Conservation (phyloP, 139 green algal genomes). For the Haematococcus sp. region DNA sequence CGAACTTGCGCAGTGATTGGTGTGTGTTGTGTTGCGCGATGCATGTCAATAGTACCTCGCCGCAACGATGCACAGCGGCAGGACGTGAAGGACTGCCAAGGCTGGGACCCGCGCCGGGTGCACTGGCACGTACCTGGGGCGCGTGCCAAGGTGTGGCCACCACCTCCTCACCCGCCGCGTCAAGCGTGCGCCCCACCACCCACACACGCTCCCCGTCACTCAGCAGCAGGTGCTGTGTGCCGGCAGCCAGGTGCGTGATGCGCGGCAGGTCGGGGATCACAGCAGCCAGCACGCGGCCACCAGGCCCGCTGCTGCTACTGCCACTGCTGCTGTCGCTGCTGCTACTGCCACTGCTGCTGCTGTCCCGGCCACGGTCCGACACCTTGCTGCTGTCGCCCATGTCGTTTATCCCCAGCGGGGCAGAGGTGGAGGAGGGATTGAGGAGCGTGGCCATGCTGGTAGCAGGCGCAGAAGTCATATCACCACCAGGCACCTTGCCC, state of each 20-base stretch:
- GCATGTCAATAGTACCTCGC: no score
- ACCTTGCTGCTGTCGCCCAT: neutral
- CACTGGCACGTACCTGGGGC: neutral
- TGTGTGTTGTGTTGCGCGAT: no score
- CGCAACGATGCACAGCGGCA: no score
- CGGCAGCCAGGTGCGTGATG: slow-evolving; percentile 54
- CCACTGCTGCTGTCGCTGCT: neutral
- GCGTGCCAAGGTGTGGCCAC: slow-evolving; percentile 8
- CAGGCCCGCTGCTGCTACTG: neutral
- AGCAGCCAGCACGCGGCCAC: slow-evolving; percentile 25
- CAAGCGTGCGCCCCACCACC: slow-evolving; percentile 42
- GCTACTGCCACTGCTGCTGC: neutral
- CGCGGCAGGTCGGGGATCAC: slow-evolving; percentile 44
- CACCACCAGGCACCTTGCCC: slow-evolving; percentile 45
- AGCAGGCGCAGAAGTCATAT: neutral
- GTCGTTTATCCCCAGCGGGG: slow-evolving; percentile 4
- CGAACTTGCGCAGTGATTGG: no score
- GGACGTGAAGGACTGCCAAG: no score
- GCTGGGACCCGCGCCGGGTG: no score
- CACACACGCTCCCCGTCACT: slow-evolving; percentile 60
- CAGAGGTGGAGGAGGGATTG: neutral
- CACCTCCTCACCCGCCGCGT: slow-evolving; percentile 15
- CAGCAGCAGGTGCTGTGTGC: slow-evolving; percentile 54
- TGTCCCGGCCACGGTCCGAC: neutral
- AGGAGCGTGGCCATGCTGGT: neutral